phyloP scores from a whole-genome alignment of 345 rosid genomes.

The Eucalyptus urophylla region DNA sequence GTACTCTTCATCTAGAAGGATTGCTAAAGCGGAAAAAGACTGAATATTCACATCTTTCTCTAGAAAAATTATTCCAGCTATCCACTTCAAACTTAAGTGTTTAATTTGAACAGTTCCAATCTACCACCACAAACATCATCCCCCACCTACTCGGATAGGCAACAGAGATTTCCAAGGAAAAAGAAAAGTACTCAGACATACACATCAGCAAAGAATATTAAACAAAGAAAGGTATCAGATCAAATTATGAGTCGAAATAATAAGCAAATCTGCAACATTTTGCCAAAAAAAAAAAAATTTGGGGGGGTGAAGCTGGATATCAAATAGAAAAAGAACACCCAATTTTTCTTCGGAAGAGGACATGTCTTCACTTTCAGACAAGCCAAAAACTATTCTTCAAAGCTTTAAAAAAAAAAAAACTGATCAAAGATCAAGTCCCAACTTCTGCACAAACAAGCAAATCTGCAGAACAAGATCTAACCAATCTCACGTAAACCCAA shows the following conservation, averaged over 20 bases:
- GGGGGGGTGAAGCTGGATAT: background rate
- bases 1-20: constrained; percentile 5
- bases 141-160: background rate
- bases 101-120: background rate
- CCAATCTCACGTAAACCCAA: background rate
- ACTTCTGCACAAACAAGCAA: background rate
- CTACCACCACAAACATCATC: background rate
- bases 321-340: background rate
- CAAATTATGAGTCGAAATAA: background rate
- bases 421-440: background rate
- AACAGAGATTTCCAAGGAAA: background rate
- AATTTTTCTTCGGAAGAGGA: background rate
- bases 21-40: background rate
- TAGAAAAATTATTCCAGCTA: background rate
- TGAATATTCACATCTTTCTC: background rate
- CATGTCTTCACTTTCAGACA: background rate
- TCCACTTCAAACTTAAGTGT: background rate
- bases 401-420: background rate
- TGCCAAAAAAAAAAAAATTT: background rate
- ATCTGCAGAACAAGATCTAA: background rate
- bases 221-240: background rate
- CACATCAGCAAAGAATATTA: background rate
- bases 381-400: background rate
- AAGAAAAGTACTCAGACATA: background rate
- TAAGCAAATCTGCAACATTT: background rate